Base-by-base conservation (phyloP, 169 alveolate species). In the Plasmodium knowlesi region DNA sequence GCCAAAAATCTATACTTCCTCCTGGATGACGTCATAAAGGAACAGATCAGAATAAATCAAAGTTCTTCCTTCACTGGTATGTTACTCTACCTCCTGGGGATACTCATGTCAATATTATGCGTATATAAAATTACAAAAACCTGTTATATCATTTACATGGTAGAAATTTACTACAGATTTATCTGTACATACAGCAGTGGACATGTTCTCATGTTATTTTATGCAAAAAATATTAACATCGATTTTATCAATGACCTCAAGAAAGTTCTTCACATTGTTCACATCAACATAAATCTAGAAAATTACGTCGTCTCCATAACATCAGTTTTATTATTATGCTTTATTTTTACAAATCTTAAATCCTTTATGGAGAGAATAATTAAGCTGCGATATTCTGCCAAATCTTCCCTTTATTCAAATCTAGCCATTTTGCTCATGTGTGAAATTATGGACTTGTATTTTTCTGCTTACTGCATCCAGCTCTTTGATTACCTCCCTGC, bases 291-390 rank as follows among this genome's bases (percentile, higher is more conserved):
- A 19, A 85, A 85, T 32, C 34, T 85, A 14, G 93, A 85, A 53
- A 85, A 85, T 32, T 85, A 85, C 61, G 93, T 85, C 39, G 57
- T 85, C 4, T 85, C 93, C 5, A 85, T 85, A 9, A 85, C 93
- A 5, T 85, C 93, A 8, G 34, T 85, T 22, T 53, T 85, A 19
- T 54, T 85, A 50, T 76, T 85, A 74, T 85, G 93, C 61, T 85
- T 85, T 19, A 85, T 85, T 19, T 85, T 85, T 76, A 25, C 93
- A n/a, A 85, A 85, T 85, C 32, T 85, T 34, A 85, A 85, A 85
- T 74, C 86, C 19, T 85, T 85, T 74, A 85, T 85, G 93, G 93
- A 85, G 61, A 85, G 80, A 76, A 85, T 85, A n/a, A 85, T 85
- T 30, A 85, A 85, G 50, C 32, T 85, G 41, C 46, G 86, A 53